Conservation (phyloP, 306 rosid species). For the Sphenostylis stenocarpa region DNA sequence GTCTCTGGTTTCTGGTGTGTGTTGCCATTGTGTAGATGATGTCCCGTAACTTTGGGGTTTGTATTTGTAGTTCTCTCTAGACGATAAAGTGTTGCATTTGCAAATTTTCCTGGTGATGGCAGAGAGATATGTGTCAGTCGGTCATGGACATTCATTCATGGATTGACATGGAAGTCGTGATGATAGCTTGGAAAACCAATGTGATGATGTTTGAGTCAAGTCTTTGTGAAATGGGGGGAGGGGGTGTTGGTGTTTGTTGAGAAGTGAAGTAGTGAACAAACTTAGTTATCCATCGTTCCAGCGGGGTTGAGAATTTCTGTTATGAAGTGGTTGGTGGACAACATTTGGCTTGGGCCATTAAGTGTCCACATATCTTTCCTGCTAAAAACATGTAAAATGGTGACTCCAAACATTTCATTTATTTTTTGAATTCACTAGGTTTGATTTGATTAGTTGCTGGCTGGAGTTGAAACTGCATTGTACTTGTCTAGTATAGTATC, state of each 20-base stretch:
- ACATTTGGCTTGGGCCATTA: background rate
- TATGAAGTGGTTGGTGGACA: background rate
- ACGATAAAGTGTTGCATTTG: background rate
- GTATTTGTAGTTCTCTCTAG: background rate
- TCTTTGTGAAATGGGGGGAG: conserved; percentile 7
- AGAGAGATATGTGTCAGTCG: background rate
- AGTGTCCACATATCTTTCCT: background rate
- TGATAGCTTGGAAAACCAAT: background rate
- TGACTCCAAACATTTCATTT: background rate
- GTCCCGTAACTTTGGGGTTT: background rate
- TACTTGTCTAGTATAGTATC: background rate
- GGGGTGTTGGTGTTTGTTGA: background rate
- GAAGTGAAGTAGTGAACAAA: background rate
- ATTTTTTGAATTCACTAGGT: background rate
- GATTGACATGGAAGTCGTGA: background rate
- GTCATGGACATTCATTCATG: background rate
- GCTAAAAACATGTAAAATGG: background rate
- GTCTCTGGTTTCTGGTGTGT: too few species aligned
- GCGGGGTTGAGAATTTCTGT: background rate
- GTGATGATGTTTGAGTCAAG: background rate
- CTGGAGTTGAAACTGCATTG: conserved; percentile 17
- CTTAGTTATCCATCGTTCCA: too few species aligned
- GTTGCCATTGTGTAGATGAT: background rate
- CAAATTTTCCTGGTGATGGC: background rate
- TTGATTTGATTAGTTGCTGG: conserved; percentile 9